Evolutionary conservation across 306 rosid genomes (phyloP).

Genomic region (Casuarina equisetifolia): DNA sequence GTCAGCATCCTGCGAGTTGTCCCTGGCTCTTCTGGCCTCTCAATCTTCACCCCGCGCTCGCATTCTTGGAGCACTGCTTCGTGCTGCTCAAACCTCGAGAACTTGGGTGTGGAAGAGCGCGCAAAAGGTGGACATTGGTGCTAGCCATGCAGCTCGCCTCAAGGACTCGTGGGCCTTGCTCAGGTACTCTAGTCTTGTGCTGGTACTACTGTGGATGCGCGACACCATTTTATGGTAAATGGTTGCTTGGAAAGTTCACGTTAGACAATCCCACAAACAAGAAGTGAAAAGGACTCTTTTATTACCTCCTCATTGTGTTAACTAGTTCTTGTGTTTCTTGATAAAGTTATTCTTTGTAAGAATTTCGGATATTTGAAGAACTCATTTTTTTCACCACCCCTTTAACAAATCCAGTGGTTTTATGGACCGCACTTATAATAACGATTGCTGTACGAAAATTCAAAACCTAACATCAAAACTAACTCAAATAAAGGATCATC

Average conservation of each 20-base stretch:
- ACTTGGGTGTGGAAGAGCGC: not conserved
- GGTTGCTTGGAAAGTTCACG: conserved; percentile 73
- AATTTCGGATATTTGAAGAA: no score
- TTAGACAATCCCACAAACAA: conserved; percentile 24
- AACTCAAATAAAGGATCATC: no score
- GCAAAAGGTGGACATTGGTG: not conserved
- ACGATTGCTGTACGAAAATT: no score
- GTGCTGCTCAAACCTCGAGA: not conserved
- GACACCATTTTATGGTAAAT: conserved; percentile 1
- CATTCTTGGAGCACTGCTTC: not conserved
- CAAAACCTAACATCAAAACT: no score
- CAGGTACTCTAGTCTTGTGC: not conserved
- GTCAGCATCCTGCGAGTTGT: not conserved
- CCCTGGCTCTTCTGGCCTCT: not conserved
- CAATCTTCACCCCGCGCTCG: not conserved
- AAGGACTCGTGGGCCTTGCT: not conserved
- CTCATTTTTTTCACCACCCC: no score
- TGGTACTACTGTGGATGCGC: no score
- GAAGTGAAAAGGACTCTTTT: not conserved
- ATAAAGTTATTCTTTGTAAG: no score
- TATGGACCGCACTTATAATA: no score
- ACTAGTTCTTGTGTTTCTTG: no score
- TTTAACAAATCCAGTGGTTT: no score
- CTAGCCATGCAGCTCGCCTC: not conserved
- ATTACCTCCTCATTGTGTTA: no score